Conservation (phyloP, 202 grass and related monocot species). For the Musa balbisiana region DNA sequence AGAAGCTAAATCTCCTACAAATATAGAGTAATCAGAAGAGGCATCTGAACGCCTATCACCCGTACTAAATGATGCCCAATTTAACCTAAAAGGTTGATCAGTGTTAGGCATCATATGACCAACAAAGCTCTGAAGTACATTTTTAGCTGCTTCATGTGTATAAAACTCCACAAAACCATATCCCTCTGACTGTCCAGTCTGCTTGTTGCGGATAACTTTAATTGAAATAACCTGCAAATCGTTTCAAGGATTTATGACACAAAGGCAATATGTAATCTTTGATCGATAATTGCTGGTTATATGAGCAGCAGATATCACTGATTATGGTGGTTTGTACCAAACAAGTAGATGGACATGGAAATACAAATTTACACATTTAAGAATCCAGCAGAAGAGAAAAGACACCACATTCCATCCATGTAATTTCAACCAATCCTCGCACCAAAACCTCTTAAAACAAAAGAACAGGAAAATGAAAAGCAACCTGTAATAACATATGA, state of each 20-base stretch:
- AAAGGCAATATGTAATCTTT: conserved; percentile 28
- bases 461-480: background rate
- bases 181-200: conserved; percentile 85
- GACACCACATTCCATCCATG: background rate
- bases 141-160: conserved; percentile 65
- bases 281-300: background rate
- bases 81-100: conserved; percentile 84
- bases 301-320: background rate
- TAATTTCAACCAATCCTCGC: background rate
- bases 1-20: conserved; percentile 91
- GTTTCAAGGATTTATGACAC: background rate
- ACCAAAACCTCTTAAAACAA: background rate
- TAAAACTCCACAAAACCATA: conserved; percentile 98
- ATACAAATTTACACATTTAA: no score
- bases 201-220: conserved; percentile 91
- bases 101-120: conserved; percentile 97
- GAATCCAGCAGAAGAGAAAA: no score
- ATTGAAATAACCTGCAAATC: conserved; percentile 26
- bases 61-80: conserved; percentile 98
- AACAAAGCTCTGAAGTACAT: conserved; percentile 64
- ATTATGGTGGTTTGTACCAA: no score
- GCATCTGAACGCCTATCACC: conserved; percentile 72
- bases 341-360: no score
- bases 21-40: conserved; percentile 84
- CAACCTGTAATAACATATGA: background rate